These are phyloP conservation scores for Linderniella brevidens DNA, from an alignment of 257 asterid genomes.

Conservation along the genomic window DNA sequence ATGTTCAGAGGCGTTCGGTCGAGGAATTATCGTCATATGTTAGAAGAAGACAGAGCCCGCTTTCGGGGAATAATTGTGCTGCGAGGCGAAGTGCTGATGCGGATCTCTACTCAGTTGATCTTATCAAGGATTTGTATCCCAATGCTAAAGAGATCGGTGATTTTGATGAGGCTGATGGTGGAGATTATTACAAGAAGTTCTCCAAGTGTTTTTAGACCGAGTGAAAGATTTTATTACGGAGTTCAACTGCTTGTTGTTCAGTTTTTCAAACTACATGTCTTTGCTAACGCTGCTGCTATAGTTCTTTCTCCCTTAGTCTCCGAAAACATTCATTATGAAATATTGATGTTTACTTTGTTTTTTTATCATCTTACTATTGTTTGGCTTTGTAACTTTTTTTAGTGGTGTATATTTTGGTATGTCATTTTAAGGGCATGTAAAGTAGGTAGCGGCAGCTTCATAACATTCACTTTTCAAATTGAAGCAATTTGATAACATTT, in stretches of 20 bases:
- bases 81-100: constrained; percentile 53
- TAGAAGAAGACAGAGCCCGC: constrained; percentile 46
- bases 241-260: constrained; percentile 38
- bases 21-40: constrained; percentile 27
- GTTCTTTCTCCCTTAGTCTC: too few relatives aligned
- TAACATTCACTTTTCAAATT: too few relatives aligned
- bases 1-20: constrained; percentile 31
- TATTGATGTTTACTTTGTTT: too few relatives aligned
- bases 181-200: constrained; percentile 8
- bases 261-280: too few relatives aligned
- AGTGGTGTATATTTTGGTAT: too few relatives aligned
- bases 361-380: too few relatives aligned
- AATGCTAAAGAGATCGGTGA: constrained; percentile 11
- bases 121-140: constrained; percentile 43
- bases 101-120: constrained; percentile 28
- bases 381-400: too few relatives aligned
- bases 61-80: constrained; percentile 22
- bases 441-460: too few relatives aligned
- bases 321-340: too few relatives aligned
- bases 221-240: constrained; percentile 2
- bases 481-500: too few relatives aligned
- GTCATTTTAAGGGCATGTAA: too few relatives aligned
- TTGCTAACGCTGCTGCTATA: too few relatives aligned
- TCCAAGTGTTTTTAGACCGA: background rate
- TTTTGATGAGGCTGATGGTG: constrained; percentile 7